These are phyloP conservation scores for Eucalyptus marginata DNA, from an alignment of 345 rosid species.

Conservation along the genomic window DNA sequence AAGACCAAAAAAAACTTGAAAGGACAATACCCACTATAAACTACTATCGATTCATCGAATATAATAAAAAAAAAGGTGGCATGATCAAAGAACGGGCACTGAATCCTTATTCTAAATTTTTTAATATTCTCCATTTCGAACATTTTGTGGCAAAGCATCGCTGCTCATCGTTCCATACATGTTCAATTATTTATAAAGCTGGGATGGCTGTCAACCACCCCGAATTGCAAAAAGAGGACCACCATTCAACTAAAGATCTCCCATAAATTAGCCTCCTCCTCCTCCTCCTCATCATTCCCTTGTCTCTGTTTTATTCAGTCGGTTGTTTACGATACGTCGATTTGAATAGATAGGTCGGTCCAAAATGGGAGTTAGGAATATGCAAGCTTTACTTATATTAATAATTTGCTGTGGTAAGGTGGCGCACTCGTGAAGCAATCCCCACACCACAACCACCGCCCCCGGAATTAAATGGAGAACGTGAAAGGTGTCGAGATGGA, in stretches of 20 bases:
- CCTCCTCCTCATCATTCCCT: not conserved
- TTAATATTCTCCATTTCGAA: fast-evolving
- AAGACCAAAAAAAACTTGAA: fast-evolving
- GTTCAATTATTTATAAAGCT: not conserved
- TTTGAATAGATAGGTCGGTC: not conserved
- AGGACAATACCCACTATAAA: not conserved
- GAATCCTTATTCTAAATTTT: not conserved
- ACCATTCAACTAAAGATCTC: not conserved
- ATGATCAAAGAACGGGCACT: not conserved
- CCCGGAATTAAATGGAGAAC: not conserved
- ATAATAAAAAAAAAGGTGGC: not conserved
- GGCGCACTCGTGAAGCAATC: not conserved
- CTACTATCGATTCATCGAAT: not conserved
- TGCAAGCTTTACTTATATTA: not conserved
- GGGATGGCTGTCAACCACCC: not conserved
- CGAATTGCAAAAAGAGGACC: not conserved
- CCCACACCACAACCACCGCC: not conserved
- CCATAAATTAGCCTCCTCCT: not conserved
- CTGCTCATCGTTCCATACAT: fast-evolving
- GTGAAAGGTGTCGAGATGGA: fast-evolving
- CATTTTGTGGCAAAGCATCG: not conserved
- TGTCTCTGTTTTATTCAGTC: not conserved
- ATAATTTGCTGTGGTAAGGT: not conserved
- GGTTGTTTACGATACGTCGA: not conserved
- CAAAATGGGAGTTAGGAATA: not conserved